phyloP scores from a whole-genome alignment of 1,284 basidiomycete species.

The Apiotrichum sp. region DNA sequence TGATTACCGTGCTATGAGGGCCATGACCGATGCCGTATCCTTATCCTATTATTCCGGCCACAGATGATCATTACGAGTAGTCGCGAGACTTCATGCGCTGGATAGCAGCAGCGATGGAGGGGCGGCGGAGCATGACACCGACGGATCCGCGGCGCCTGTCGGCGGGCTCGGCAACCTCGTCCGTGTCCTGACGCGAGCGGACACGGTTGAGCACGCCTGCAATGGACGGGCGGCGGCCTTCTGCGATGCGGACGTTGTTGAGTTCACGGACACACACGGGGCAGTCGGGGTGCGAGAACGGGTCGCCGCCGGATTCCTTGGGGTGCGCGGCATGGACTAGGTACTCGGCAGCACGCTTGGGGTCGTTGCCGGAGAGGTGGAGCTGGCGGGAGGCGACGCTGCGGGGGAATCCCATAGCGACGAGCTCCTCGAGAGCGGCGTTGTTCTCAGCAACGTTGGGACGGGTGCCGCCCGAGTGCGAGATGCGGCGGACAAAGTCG shows the following conservation, averaged over 20 bases:
- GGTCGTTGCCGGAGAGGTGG: constrained; percentile 4
- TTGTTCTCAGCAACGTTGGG: neutral
- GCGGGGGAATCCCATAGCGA: constrained; percentile 15
- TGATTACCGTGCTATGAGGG: no score
- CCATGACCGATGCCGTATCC: no score
- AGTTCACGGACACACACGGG: constrained; percentile 16
- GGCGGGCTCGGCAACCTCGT: neutral
- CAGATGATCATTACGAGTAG: no score
- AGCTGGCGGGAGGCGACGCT: constrained; percentile 9
- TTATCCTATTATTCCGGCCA: no score
- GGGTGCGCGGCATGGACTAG: constrained; percentile 17
- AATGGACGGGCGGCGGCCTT: constrained; percentile 8
- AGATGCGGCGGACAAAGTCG: constrained; percentile 10
- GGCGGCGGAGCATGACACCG: constrained; percentile 13
- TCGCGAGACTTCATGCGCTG: constrained; percentile 13
- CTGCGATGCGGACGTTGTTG: constrained; percentile 10
- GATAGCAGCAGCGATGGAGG: constrained; percentile 8
- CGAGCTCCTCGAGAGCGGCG: constrained; percentile 9
- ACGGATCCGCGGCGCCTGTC: constrained; percentile 13
- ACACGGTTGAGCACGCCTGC: constrained; percentile 9
- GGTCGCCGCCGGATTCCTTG: constrained; percentile 32
- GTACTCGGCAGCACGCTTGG: constrained; percentile 8
- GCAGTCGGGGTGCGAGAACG: constrained; percentile 34
- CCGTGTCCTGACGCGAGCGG: constrained; percentile 1
- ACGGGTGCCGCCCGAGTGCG: neutral